These are phyloP conservation scores for Carex myosuroides DNA, from an alignment of 176 grass and related monocot genomes.

Conservation along the genomic window DNA sequence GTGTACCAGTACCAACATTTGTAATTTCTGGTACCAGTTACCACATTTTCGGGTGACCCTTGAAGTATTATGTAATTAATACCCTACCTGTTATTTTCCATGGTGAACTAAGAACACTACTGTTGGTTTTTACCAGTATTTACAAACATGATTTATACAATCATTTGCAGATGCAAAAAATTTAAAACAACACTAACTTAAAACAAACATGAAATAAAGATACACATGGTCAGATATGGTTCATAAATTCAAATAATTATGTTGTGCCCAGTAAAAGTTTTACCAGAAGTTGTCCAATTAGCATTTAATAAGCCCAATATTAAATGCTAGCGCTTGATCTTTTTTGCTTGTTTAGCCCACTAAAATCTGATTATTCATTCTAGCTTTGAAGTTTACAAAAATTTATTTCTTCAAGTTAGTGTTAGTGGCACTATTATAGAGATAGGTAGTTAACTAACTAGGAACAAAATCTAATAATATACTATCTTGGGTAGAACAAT, in stretches of 20 bases:
- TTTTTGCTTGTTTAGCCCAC: background rate
- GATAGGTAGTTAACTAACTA: conserved; percentile 23
- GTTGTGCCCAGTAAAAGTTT: background rate
- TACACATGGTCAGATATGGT: background rate
- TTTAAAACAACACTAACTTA: background rate
- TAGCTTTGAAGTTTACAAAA: background rate
- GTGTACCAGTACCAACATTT: background rate
- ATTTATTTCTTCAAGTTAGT: conserved; percentile 12
- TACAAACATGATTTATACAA: background rate
- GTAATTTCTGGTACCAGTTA: background rate
- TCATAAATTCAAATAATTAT: background rate
- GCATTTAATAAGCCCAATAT: background rate
- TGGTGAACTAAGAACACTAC: background rate
- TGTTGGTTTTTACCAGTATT: background rate
- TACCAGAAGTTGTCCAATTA: background rate
- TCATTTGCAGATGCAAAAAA: background rate
- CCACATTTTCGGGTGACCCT: background rate
- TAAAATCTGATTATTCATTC: background rate
- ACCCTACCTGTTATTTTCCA: background rate
- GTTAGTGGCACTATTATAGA: conserved; percentile 18
- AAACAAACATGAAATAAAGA: background rate
- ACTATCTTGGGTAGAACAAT: conserved; percentile 20
- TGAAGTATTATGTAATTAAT: background rate
- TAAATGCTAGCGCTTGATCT: background rate
- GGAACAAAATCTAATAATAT: conserved; percentile 14